These are phyloP conservation scores for Vicia sativa DNA, from an alignment of 306 rosid species.

Conservation along the genomic window DNA sequence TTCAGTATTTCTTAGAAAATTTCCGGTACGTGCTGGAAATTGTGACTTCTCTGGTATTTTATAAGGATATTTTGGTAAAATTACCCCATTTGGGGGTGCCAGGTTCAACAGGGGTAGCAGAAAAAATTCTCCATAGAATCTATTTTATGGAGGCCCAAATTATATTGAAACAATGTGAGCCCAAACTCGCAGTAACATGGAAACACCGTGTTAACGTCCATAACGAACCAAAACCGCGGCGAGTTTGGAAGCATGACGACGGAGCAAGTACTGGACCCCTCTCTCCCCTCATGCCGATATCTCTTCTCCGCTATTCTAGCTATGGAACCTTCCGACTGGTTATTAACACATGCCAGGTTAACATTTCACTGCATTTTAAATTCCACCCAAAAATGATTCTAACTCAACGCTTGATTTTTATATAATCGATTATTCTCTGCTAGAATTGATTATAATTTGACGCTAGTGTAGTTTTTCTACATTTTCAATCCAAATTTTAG, in stretches of 20 bases:
- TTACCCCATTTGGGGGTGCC: no score
- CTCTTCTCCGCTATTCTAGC: constrained; percentile 73
- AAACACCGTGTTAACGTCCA: neutral
- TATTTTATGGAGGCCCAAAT: no score
- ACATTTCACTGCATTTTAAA: neutral
- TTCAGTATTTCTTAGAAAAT: no score
- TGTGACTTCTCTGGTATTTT: no score
- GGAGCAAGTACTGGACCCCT: constrained; percentile 48
- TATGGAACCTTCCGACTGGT: constrained; percentile 66
- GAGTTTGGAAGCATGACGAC: constrained; percentile 45
- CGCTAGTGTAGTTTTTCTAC: no score
- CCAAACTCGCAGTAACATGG: neutral
- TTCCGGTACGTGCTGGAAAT: no score
- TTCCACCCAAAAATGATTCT: neutral
- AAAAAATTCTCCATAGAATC: no score
- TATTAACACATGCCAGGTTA: constrained; percentile 60
- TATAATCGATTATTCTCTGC: neutral
- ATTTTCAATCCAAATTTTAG: neutral
- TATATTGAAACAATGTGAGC: no score
- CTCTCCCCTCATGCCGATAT: constrained; percentile 41
- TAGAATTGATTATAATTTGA: no score
- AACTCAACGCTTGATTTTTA: neutral
- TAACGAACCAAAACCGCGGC: no score
- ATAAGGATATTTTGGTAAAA: no score
- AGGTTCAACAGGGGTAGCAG: no score